Conservation (phyloP, 2,329 filamentous ascomycete genomes). For the Emergomyces orientalis region DNA sequence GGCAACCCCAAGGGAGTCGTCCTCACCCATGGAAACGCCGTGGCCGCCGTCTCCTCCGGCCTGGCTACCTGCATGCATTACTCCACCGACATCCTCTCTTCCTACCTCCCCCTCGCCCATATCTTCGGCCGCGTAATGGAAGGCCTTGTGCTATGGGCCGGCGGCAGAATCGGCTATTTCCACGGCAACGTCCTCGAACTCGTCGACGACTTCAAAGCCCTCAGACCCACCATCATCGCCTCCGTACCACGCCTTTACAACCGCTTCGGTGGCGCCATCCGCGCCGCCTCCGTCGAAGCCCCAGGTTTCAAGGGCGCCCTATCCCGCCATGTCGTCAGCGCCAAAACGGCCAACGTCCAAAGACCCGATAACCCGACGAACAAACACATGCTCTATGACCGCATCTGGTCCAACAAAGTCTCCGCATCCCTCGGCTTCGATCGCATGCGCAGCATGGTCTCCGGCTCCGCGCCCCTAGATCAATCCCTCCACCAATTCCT, state of each 20-base stretch:
- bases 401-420: constrained; percentile 87
- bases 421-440: constrained; percentile 73
- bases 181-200: constrained; percentile 80
- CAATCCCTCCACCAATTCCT: constrained; percentile 82
- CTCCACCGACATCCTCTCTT: constrained; percentile 59
- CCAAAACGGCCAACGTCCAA: constrained; percentile 71
- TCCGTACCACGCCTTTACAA: constrained; percentile 91
- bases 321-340: constrained; percentile 66
- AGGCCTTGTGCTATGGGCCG: constrained; percentile 61
- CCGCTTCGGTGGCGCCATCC: constrained; percentile 75
- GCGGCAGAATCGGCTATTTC: constrained; percentile 79
- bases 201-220: constrained; percentile 80
- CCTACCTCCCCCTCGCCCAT: constrained; percentile 88
- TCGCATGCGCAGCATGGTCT: constrained; percentile 62
- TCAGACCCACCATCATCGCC: constrained; percentile 72
- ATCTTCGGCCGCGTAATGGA: constrained; percentile 86
- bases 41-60: constrained; percentile 59
- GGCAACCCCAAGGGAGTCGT: constrained; percentile 56
- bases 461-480: constrained; percentile 84
- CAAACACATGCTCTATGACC: constrained; percentile 43
- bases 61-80: constrained; percentile 46
- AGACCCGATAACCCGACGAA: constrained; percentile 63
- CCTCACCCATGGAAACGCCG: constrained; percentile 70
- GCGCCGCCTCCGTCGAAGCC: constrained; percentile 66
- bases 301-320: constrained; percentile 71